Conservation (phyloP, 768 basidiomycete species). For the Tricholoma sp. region DNA sequence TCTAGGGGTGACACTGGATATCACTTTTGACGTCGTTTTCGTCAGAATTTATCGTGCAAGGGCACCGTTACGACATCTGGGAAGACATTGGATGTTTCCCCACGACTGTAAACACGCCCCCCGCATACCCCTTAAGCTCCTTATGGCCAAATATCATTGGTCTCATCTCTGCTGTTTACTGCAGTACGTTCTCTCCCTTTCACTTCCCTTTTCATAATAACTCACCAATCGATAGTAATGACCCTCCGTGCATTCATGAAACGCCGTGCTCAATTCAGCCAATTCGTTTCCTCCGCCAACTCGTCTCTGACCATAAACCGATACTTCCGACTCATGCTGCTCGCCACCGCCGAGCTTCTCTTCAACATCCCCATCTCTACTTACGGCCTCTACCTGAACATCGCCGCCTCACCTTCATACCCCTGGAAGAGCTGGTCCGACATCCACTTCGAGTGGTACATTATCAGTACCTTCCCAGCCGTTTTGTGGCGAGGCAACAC, state of each 20-base stretch:
- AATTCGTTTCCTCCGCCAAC: conserved; percentile 31
- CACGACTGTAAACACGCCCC: conserved; percentile 41
- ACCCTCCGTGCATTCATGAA: conserved; percentile 38
- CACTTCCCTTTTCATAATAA: background rate
- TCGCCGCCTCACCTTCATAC: conserved; percentile 19
- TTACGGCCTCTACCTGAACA: conserved; percentile 34
- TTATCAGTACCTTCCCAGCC: conserved; percentile 37
- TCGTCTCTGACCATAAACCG: conserved; percentile 40
- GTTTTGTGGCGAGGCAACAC: conserved; percentile 35
- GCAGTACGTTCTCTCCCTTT: conserved; percentile 17
- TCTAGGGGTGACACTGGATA: background rate
- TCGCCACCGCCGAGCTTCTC: conserved; percentile 42
- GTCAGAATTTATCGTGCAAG: conserved; percentile 46
- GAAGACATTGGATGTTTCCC: conserved; percentile 57
- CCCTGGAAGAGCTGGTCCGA: conserved; percentile 48
- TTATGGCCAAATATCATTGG: conserved; percentile 35
- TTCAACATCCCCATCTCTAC: conserved; percentile 41
- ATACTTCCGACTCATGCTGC: conserved; percentile 54
- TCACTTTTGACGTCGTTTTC: conserved; percentile 5
- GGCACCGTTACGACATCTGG: conserved; percentile 55
- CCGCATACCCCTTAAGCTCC: conserved; percentile 39
- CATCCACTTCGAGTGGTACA: conserved; percentile 44
- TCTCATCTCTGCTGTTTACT: conserved; percentile 33
- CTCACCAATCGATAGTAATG: conserved; percentile 14
- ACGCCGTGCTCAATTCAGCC: conserved; percentile 37